Evolutionary conservation across 768 basidiomycete genomes (phyloP).

Genomic region (Plicaturopsis crispa): DNA sequence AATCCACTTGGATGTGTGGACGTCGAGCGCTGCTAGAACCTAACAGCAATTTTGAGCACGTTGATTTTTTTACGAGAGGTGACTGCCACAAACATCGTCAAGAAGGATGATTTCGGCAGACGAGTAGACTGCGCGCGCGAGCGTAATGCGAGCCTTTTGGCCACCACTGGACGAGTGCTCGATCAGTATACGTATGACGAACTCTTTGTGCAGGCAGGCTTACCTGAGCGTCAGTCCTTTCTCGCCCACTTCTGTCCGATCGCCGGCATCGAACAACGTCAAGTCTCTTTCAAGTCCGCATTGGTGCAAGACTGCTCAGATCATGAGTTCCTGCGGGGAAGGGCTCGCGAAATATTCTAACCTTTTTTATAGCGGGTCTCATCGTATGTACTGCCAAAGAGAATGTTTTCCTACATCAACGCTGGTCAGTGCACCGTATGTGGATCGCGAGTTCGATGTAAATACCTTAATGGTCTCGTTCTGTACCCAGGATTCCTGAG

Average conservation of each 20-base stretch:
- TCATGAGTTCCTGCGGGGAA: neutral
- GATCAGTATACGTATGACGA: neutral
- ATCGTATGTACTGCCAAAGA: conserved; percentile 41
- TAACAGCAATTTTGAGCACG: too few species aligned
- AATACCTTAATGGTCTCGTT: conserved; percentile 32
- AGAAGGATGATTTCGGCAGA: conserved; percentile 32
- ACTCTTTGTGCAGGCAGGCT: neutral
- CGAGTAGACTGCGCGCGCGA: conserved; percentile 31
- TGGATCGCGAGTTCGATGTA: too few species aligned
- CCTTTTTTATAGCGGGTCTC: conserved; percentile 34
- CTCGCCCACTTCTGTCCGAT: conserved; percentile 32
- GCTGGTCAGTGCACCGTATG: too few species aligned
- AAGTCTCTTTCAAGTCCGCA: conserved; percentile 25
- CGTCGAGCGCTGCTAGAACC: conserved; percentile 23
- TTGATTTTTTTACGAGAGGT: too few species aligned
- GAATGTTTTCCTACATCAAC: conserved; percentile 40
- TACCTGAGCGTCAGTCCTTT: conserved; percentile 22
- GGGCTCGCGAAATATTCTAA: conserved; percentile 4
- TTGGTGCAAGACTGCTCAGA: conserved; percentile 25
- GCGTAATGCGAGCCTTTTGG: conserved; percentile 32
- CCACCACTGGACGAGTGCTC: conserved; percentile 21
- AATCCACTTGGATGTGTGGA: conserved; percentile 43
- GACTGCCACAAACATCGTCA: conserved; percentile 41
- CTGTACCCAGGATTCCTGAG: conserved; percentile 43
- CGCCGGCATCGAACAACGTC: conserved; percentile 24